phyloP scores from a whole-genome alignment of 2,329 filamentous ascomycete genomes.

The Talaromyces pinophilus region DNA sequence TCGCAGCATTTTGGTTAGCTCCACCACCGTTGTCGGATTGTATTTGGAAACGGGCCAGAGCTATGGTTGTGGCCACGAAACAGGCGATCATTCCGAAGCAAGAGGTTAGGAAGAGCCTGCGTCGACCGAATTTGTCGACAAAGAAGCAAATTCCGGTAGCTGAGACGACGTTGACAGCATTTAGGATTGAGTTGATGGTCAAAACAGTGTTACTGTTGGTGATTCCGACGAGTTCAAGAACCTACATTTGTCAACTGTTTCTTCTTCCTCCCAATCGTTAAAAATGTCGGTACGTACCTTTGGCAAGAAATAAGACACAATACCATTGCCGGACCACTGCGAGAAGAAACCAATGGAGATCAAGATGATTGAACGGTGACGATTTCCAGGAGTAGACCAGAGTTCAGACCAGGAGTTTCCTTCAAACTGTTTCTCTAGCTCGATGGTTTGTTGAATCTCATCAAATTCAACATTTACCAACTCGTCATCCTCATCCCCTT shows the following conservation, averaged over 20 bases:
- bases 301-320: constrained; percentile 42
- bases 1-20: constrained; percentile 27
- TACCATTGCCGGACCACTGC: constrained; percentile 66
- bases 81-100: constrained; percentile 30
- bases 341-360: constrained; percentile 41
- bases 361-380: constrained; percentile 43
- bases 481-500: constrained; percentile 43
- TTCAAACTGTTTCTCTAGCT: constrained; percentile 54
- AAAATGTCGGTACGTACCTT: constrained; percentile 27
- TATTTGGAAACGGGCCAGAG: constrained; percentile 28
- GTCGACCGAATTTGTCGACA: constrained; percentile 58
- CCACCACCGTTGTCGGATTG: constrained; percentile 3
- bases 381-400: constrained; percentile 49
- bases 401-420: constrained; percentile 52
- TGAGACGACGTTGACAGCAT: constrained; percentile 30
- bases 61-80: constrained; percentile 25
- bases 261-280: neutral
- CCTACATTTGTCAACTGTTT: constrained; percentile 28
- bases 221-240: constrained; percentile 38
- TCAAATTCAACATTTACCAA: constrained; percentile 40
- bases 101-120: constrained; percentile 57
- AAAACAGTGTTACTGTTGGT: constrained; percentile 31
- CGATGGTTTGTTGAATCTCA: constrained; percentile 45
- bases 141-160: constrained; percentile 47
- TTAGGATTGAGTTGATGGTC: constrained; percentile 31